Conservation (phyloP, 176 grass and related monocot genomes). For the sorghum (Sorghum bicolor) region DNA sequence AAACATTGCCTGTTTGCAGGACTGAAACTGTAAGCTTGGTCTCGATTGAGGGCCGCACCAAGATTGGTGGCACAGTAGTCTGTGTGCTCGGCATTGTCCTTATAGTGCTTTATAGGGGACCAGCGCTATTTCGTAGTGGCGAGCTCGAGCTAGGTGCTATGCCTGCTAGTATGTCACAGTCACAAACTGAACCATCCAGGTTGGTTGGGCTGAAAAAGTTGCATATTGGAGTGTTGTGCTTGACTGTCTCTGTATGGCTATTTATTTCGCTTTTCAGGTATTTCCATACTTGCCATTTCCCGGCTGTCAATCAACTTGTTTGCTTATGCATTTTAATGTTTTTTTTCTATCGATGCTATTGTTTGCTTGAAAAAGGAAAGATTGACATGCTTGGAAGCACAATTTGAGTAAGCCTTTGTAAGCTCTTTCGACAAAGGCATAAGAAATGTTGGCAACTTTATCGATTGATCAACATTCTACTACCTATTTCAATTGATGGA, state of each 20-base stretch:
- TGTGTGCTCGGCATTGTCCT: slow-evolving; percentile 74
- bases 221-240: slow-evolving; percentile 77
- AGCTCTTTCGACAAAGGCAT: slow-evolving; percentile 13
- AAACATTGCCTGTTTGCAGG: slow-evolving; percentile 30
- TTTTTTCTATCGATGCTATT: not conserved
- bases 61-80: slow-evolving; percentile 66
- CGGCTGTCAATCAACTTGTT: not conserved
- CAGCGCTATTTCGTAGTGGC: slow-evolving; percentile 48
- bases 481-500: not conserved
- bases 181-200: slow-evolving; percentile 43
- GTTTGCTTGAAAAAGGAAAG: not conserved
- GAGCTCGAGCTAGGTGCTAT: slow-evolving; percentile 34
- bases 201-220: slow-evolving; percentile 54
- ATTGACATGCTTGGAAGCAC: not conserved
- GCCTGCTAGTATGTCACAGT: slow-evolving; percentile 17
- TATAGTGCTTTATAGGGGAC: slow-evolving; percentile 80
- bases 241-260: slow-evolving; percentile 81
- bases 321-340: not conserved
- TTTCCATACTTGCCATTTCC: not conserved
- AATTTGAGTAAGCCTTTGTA: slow-evolving; percentile 6
- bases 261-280: slow-evolving; percentile 89
- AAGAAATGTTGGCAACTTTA: not conserved
- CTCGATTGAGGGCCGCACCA: slow-evolving; percentile 50
- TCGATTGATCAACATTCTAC: not conserved
- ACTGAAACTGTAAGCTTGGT: slow-evolving; percentile 60